Evolutionary conservation across 2,329 filamentous ascomycete species (phyloP), one percentile per base, ranked within the genome.

Genomic region (Aquanectria penicillioides): DNA sequence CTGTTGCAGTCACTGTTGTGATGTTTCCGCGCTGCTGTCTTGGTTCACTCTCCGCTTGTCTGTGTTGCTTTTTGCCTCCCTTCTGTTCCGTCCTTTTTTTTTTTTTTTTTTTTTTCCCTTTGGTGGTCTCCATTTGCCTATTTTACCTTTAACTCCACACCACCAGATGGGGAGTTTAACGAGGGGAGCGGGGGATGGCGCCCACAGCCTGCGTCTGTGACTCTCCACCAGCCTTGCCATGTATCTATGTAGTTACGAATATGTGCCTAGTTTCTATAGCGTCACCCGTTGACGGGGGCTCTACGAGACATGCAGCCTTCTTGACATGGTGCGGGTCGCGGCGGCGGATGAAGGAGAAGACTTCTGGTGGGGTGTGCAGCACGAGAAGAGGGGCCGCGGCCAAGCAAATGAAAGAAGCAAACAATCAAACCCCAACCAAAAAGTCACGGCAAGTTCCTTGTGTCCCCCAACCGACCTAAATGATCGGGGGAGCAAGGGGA

Each of bases 221-320:
- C n/a, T n/a, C n/a, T n/a, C n/a, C n/a, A n/a, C n/a, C n/a, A n/a
- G n/a, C n/a, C n/a, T n/a, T n/a, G n/a, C n/a, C n/a, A n/a, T n/a
- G n/a, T n/a, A n/a, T n/a, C n/a, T n/a, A n/a, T n/a, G n/a, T n/a
- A n/a, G 44, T 36, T n/a, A 9, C 23, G 33, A 28, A 44, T n/a
- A n/a, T 51, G 44, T 41, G 25, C 46, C 51, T 57, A 47, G 29
- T 23, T 56, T 56, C 44, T 57, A 38, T 60, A 59, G 55, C 57
- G 46, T 44, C 56, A 59, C 52, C 53, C 36, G 12, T 37, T 15
- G n/a, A 22, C 43, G 54, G 48, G 17, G 18, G 43, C 31, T 41
- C 54, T 49, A 48, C 48, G 56, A 69, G 64, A 69, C 66, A 68
- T 66, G 56, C 66, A 38, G 56, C 56, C 20, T 38, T 28, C 48